Base-by-base conservation (phyloP, 495 filamentous ascomycete genomes). In the Penicillium pulvis region DNA sequence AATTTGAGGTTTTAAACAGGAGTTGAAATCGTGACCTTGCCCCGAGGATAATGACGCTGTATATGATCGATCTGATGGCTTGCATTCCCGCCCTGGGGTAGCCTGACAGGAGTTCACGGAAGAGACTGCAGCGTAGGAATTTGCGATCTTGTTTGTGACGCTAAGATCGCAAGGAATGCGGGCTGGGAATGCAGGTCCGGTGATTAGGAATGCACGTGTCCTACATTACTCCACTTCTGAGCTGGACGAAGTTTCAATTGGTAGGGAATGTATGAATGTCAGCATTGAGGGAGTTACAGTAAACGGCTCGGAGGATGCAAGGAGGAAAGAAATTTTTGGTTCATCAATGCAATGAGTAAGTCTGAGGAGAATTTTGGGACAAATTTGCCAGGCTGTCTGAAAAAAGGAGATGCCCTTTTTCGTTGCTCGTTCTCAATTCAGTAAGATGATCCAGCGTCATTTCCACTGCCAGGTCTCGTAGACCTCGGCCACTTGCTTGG, bases 91-190 rank as follows among this genome's bases (percentile, higher is more conserved):
- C 5, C 5, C 48, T 35, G 4, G 19, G 44, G 11, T 20, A 47
- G 10, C 19, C 6, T 1, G 10, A 12, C 10, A 16, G 20, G 33
- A 39, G 8, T 11, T n/a, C 20, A 6, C 23, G 45, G 28, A 16
- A 6, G 16, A n/a, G 4, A 46, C 7, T 41, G 49, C 39, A 43
- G 56, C 28, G 61, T 63, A 54, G 61, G 56, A 57, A 36, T 53
- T 53, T 33, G 30, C 7, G 9, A n/a, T 16, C 23, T 35, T 26
- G 53, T 16, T 46, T 56, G 61, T 46, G 50, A 63, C 57, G 53
- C 57, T 53, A 50, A 50, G 61, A 63, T 59, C 36, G 36, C 61
- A 51, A 56, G 17, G 61, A 63, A 63, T 63, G 61, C 33, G 28
- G 60, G 16, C 30, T 23, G 26, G 53, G 60, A 63, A 50, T 50